Evolutionary conservation across 2,329 filamentous ascomycete genomes (phyloP).

Genomic region (Curvularia verruculosa): DNA sequence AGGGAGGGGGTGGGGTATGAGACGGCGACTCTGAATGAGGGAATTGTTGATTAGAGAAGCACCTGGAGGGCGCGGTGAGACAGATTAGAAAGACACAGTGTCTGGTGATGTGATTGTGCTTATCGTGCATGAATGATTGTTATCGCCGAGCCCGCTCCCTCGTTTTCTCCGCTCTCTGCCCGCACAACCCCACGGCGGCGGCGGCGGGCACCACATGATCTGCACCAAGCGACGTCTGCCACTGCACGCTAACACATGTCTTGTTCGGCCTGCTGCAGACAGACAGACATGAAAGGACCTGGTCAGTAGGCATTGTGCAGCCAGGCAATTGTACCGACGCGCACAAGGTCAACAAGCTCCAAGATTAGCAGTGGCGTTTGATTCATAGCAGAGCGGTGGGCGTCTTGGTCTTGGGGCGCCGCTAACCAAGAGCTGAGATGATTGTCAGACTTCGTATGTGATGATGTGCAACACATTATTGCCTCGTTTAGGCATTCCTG

Average conservation of each 20-base stretch:
- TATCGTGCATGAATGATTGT: background rate
- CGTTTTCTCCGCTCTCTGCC: background rate
- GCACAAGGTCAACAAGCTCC: background rate
- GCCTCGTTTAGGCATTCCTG: slow-evolving; percentile 12
- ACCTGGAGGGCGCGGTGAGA: slow-evolving; percentile 3
- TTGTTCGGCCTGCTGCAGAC: background rate
- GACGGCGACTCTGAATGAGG: background rate
- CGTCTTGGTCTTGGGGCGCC: slow-evolving; percentile 1
- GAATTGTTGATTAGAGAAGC: background rate
- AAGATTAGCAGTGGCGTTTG: slow-evolving; percentile 8
- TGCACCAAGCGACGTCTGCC: background rate
- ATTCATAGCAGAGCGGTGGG: background rate
- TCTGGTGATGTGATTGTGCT: background rate
- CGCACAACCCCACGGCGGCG: slow-evolving; percentile 1
- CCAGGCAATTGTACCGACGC: background rate
- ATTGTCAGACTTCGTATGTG: slow-evolving; percentile 4
- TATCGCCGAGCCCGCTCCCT: background rate
- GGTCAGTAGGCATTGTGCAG: background rate
- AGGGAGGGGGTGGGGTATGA: too few species aligned
- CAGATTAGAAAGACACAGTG: background rate
- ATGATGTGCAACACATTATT: slow-evolving; percentile 16
- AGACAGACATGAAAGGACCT: slow-evolving; percentile 2
- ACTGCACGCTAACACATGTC: background rate
- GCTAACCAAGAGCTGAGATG: background rate
- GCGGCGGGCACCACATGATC: slow-evolving; percentile 5